These are phyloP conservation scores for Zoysia matrella DNA, from an alignment of 202 grass and related monocot species.

Conservation along the genomic window DNA sequence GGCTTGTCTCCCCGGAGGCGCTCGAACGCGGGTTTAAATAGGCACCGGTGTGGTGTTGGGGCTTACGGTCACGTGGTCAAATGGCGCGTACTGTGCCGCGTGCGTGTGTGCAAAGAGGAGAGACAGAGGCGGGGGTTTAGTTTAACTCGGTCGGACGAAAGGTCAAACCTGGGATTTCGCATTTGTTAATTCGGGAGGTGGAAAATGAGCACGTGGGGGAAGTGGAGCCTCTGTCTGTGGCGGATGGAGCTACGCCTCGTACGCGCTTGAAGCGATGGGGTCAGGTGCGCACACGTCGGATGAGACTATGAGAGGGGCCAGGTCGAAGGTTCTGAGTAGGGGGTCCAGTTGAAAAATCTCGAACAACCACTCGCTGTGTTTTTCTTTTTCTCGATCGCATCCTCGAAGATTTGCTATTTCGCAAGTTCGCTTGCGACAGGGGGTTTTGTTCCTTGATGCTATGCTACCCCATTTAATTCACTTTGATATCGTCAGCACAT, in stretches of 20 bases:
- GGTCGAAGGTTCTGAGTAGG: slow-evolving; percentile 41
- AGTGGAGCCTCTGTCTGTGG: background rate
- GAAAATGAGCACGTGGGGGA: background rate
- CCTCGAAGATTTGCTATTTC: background rate
- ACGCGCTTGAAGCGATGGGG: slow-evolving; percentile 24
- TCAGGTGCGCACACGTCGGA: slow-evolving; percentile 27
- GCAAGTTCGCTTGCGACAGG: background rate
- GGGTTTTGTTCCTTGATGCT: too few species aligned
- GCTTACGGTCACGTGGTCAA: too few species aligned
- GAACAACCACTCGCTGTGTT: background rate
- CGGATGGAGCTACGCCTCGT: background rate
- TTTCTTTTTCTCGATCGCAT: background rate
- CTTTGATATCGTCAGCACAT: too few species aligned
- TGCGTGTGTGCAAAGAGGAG: too few species aligned
- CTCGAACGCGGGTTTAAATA: slow-evolving; percentile 46
- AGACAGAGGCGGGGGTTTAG: too few species aligned
- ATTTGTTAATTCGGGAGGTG: background rate
- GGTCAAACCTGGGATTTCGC: slow-evolving; percentile 41
- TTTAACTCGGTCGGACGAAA: background rate
- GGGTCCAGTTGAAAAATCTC: background rate
- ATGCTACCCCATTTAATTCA: too few species aligned
- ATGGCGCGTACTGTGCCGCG: too few species aligned
- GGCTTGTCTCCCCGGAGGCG: background rate
- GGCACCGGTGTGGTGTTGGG: background rate
- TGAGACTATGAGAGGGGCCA: background rate